Evolutionary conservation across 2,329 filamentous ascomycete species (phyloP).

Genomic region (Sarocladium oryzae): DNA sequence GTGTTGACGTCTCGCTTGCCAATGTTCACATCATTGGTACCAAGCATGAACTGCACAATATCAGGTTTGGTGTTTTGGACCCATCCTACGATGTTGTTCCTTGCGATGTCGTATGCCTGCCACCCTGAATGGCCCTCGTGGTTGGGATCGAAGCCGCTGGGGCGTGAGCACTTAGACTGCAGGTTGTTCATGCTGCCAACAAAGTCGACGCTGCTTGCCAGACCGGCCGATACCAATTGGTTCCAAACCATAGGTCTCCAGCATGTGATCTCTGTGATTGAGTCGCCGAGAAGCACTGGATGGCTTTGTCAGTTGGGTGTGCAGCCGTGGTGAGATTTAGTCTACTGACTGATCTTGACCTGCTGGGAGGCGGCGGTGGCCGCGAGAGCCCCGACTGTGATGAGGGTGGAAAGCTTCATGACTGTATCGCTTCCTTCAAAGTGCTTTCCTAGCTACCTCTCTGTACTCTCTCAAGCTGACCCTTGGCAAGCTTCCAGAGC

Average conservation of each 20-base stretch:
- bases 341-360: slow-evolving; percentile 12
- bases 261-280: slow-evolving; percentile 39
- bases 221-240: slow-evolving; percentile 25
- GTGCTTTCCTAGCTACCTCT: no score
- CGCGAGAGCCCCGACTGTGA: neutral
- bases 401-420: slow-evolving; percentile 1
- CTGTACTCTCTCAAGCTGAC: no score
- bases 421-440: no score
- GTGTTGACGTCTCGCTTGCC: slow-evolving; percentile 22
- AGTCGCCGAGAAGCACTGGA: slow-evolving; percentile 35
- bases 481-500: no score
- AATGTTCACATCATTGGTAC: slow-evolving; percentile 35
- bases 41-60: slow-evolving; percentile 39
- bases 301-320: neutral
- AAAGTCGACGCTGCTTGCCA: slow-evolving; percentile 31
- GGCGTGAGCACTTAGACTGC: slow-evolving; percentile 27
- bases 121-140: slow-evolving; percentile 39
- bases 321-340: neutral
- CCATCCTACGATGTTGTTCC: slow-evolving; percentile 33
- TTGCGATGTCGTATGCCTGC: slow-evolving; percentile 36
- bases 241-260: slow-evolving; percentile 37
- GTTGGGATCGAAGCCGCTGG: slow-evolving; percentile 29
- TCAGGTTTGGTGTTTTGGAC: slow-evolving; percentile 30
- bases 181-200: slow-evolving; percentile 35
- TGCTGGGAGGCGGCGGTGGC: slow-evolving; percentile 9